A percentile compares a stretch with the other conserved stretches of the same genome.
phyloP scores from a whole-genome alignment of 2,329 filamentous ascomycete genomes.

The Penicillium decumbens region DNA sequence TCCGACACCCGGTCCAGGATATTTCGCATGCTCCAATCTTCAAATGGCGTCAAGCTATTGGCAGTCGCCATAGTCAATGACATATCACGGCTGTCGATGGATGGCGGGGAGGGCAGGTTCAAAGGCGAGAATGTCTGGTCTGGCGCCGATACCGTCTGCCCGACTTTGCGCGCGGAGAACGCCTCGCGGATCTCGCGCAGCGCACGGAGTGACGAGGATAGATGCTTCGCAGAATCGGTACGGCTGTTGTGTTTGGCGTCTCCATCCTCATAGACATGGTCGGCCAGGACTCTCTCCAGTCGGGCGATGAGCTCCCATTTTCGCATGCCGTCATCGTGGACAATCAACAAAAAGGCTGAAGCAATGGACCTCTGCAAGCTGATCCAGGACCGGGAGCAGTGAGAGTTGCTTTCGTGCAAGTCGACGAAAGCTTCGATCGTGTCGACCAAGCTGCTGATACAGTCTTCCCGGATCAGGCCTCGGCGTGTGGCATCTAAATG shows the following conservation, averaged over 20 bases:
- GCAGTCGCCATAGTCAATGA: conserved; percentile 2
- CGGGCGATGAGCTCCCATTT: conserved; percentile 29
- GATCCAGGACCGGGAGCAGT: conserved; percentile 42
- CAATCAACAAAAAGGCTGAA: conserved; percentile 38
- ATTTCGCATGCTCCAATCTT: conserved; percentile 28
- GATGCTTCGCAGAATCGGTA: conserved; percentile 34
- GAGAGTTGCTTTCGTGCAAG: conserved; percentile 38
- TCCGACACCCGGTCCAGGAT: conserved; percentile 34
- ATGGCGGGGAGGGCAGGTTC: conserved; percentile 16
- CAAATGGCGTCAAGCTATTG: conserved; percentile 2
- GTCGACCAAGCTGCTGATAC: conserved; percentile 49
- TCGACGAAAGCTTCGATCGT: conserved; percentile 57
- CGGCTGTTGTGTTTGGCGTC: conserved; percentile 22
- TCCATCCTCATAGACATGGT: conserved; percentile 31
- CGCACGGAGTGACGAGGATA: conserved; percentile 31
- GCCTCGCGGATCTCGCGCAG: conserved; percentile 31
- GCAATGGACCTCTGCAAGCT: conserved; percentile 41
- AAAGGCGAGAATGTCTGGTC: conserved; percentile 8
- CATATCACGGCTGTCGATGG: conserved; percentile 7
- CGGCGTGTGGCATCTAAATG: conserved; percentile 38
- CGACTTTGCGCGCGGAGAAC: conserved; percentile 19
- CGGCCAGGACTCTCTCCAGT: conserved; percentile 28
- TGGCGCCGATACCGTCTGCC: neutral
- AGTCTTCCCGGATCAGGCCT: conserved; percentile 45
- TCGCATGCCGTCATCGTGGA: conserved; percentile 26